A percentile compares a stretch with the other conserved stretches of the same genome.
phyloP scores from a whole-genome alignment of 495 filamentous ascomycete species.

The Aspergillus mulundensis region DNA sequence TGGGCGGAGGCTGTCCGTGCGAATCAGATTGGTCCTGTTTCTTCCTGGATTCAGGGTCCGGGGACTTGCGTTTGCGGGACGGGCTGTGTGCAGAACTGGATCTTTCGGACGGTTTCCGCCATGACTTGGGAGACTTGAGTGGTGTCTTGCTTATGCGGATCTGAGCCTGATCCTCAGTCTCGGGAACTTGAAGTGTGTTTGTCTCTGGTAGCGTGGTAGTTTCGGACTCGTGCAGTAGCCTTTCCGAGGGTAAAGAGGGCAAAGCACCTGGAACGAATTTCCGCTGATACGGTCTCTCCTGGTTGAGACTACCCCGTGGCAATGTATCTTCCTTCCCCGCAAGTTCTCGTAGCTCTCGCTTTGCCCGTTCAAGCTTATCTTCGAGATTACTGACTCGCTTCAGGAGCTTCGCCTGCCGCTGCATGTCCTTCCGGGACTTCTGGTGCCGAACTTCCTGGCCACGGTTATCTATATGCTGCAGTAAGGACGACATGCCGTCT shows the following conservation, averaged over 20 bases:
- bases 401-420: constrained; percentile 56
- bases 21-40: background rate
- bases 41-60: constrained; percentile 30
- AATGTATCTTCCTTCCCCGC: constrained; percentile 39
- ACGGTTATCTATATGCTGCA: constrained; percentile 26
- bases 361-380: constrained; percentile 53
- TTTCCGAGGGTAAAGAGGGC: constrained; percentile 57
- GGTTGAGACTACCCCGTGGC: constrained; percentile 15
- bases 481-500: constrained; percentile 19
- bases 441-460: constrained; percentile 40
- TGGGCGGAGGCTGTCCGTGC: constrained; percentile 9
- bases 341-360: constrained; percentile 53
- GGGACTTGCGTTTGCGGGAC: constrained; percentile 42
- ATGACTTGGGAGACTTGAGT: constrained; percentile 16
- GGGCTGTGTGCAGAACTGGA: constrained; percentile 34
- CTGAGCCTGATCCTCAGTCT: background rate
- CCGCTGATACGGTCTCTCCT: constrained; percentile 39
- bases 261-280: constrained; percentile 54
- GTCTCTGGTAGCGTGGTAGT: constrained; percentile 18
- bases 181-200: background rate
- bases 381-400: constrained; percentile 66
- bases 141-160: background rate
- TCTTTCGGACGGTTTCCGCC: constrained; percentile 6
- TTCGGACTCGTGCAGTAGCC: constrained; percentile 36
- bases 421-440: constrained; percentile 57